Evolutionary conservation across 768 basidiomycete species (phyloP).

Genomic region (Mycena metata): DNA sequence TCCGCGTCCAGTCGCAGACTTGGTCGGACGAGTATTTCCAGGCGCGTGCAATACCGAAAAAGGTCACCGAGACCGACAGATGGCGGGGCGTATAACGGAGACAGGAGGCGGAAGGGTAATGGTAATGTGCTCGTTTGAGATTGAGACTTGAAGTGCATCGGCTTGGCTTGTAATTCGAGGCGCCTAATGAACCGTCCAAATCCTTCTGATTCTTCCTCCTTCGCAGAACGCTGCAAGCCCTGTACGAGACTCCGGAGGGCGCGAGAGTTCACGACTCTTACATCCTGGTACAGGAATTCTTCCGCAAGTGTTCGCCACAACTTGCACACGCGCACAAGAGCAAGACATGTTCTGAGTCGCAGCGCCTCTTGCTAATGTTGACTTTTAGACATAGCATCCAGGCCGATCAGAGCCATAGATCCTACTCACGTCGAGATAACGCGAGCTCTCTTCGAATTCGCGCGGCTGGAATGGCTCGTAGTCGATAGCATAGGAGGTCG

Average conservation of each 20-base stretch:
- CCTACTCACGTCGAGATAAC: conserved; percentile 15
- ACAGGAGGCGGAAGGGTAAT: conserved; percentile 9
- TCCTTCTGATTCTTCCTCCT: conserved; percentile 11
- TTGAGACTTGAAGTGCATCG: conserved; percentile 11
- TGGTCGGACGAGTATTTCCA: conserved; percentile 25
- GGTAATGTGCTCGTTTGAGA: conserved; percentile 1
- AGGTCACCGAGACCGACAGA: conserved; percentile 11
- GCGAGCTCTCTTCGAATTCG: conserved; percentile 26
- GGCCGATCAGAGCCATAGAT: neutral
- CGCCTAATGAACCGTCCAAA: conserved; percentile 24
- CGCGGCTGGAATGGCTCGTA: conserved; percentile 28
- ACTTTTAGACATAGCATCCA: neutral
- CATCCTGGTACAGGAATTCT: conserved; percentile 30
- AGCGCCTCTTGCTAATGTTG: conserved; percentile 12
- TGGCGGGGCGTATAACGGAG: neutral
- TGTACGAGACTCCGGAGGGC: conserved; percentile 15
- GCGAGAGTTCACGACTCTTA: conserved; percentile 6
- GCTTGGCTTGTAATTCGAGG: conserved; percentile 17
- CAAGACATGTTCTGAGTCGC: neutral
- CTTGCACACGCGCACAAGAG: conserved; percentile 28
- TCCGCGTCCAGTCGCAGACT: conserved; percentile 29
- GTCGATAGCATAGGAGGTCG: conserved; percentile 16
- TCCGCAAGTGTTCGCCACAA: conserved; percentile 21
- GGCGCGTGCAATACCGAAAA: conserved; percentile 14
- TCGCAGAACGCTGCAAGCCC: conserved; percentile 27